A percentile compares a stretch with the other conserved stretches of the same genome.
phyloP scores from a whole-genome alignment of 73 alveolate species.

The Paramecium bursaria region DNA sequence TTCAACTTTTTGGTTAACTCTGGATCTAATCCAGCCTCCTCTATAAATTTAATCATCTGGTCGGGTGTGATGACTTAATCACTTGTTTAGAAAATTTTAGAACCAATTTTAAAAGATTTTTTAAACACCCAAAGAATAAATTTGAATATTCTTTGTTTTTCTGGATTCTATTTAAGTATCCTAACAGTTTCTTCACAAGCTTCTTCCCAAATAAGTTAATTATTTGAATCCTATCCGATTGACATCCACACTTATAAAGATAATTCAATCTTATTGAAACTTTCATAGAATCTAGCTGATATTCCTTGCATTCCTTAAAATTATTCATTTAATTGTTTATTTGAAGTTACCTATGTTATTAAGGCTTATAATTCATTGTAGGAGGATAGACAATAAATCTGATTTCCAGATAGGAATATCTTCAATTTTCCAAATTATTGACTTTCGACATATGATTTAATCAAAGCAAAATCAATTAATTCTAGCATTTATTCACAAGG shows the following conservation, averaged over 20 bases:
- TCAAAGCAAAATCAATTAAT: constrained; percentile 44
- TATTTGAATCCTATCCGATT: constrained; percentile 30
- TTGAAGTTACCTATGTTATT: too few relatives aligned
- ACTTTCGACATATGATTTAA: constrained; percentile 31
- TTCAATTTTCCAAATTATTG: constrained; percentile 20
- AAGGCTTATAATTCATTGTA: constrained; percentile 42
- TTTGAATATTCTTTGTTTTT: constrained; percentile 44
- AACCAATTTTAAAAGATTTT: background rate
- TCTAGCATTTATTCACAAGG: constrained; percentile 60
- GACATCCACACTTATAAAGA: constrained; percentile 53
- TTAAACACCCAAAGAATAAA: constrained; percentile 48
- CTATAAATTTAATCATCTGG: constrained; percentile 37
- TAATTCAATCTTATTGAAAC: constrained; percentile 49
- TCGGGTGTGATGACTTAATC: constrained; percentile 29
- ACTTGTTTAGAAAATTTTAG: background rate
- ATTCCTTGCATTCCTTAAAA: constrained; percentile 51
- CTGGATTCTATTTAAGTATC: constrained; percentile 40
- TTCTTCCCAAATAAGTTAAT: constrained; percentile 18
- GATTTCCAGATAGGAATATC: constrained; percentile 4
- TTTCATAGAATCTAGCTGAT: constrained; percentile 56
- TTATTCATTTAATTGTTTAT: constrained; percentile 8
- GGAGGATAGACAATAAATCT: constrained; percentile 26
- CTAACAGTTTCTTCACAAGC: constrained; percentile 59
- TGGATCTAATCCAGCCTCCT: background rate
- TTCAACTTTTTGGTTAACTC: constrained; percentile 28